Percentiles rank a stretch among this genome's conserved stretches.
Conservation (phyloP, 345 rosid species). For the Turnera subulata region DNA sequence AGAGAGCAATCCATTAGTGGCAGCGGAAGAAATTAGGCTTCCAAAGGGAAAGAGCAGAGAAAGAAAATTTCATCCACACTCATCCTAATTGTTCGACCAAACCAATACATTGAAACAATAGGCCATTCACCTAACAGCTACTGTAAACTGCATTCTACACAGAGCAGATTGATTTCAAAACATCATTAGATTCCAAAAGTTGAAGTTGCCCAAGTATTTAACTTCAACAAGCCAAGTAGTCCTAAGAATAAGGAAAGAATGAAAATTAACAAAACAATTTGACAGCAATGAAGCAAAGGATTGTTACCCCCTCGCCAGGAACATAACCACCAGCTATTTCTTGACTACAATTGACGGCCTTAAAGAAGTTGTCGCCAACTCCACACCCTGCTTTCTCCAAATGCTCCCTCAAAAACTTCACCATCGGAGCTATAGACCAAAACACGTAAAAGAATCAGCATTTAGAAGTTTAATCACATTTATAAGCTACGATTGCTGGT, state of each 20-base stretch:
- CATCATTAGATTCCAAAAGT: no score
- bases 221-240: no score
- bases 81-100: no score
- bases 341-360: conserved; percentile 55
- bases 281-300: background rate
- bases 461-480: background rate
- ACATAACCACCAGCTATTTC: conserved; percentile 59
- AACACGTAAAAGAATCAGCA: background rate
- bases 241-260: conserved; percentile 8
- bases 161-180: no score
- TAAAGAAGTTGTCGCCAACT: conserved; percentile 65
- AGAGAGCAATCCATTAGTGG: background rate
- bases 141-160: no score
- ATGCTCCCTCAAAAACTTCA: conserved; percentile 77
- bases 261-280: background rate
- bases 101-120: no score
- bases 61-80: no score
- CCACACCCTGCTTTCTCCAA: conserved; percentile 84
- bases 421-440: conserved; percentile 63
- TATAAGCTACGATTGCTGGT: conserved; percentile 1
- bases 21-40: no score
- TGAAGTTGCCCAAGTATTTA: no score
- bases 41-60: no score
- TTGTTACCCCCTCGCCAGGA: conserved; percentile 60
- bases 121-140: no score